These are phyloP conservation scores for Suillus bovinus DNA, from an alignment of 768 basidiomycete species.

Conservation along the genomic window DNA sequence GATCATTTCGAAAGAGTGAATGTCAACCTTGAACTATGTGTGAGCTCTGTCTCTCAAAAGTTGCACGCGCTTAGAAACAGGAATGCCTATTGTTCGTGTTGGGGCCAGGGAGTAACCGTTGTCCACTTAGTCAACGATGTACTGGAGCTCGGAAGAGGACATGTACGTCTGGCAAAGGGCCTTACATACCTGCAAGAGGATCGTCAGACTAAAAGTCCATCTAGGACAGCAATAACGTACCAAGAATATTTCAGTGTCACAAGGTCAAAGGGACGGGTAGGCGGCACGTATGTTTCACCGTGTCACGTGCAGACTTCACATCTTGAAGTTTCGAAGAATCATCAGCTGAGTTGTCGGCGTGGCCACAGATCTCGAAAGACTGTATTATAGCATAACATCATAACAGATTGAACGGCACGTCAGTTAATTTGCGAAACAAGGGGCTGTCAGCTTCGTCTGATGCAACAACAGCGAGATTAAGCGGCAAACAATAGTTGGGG, in stretches of 20 bases:
- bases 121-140: background rate
- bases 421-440: too few relatives aligned
- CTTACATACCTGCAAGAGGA: background rate
- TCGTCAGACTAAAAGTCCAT: background rate
- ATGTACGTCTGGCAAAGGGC: background rate
- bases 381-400: background rate
- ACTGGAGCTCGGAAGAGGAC: background rate
- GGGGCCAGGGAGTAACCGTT: background rate
- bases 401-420: too few relatives aligned
- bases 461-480: background rate
- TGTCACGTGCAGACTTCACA: background rate
- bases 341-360: background rate
- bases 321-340: background rate
- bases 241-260: too few relatives aligned
- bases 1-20: background rate
- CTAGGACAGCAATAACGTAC: too few relatives aligned
- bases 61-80: background rate
- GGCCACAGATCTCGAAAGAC: slow-evolving; percentile 13
- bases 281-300: background rate
- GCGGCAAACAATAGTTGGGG: background rate
- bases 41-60: background rate
- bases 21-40: background rate
- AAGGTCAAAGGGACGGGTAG: too few relatives aligned
- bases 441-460: background rate
- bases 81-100: background rate